Percentiles rank a stretch among this genome's conserved stretches.
Evolutionary conservation across 176 grass and related monocot species (phyloP).

Genomic region (Cymbopogon citratus): DNA sequence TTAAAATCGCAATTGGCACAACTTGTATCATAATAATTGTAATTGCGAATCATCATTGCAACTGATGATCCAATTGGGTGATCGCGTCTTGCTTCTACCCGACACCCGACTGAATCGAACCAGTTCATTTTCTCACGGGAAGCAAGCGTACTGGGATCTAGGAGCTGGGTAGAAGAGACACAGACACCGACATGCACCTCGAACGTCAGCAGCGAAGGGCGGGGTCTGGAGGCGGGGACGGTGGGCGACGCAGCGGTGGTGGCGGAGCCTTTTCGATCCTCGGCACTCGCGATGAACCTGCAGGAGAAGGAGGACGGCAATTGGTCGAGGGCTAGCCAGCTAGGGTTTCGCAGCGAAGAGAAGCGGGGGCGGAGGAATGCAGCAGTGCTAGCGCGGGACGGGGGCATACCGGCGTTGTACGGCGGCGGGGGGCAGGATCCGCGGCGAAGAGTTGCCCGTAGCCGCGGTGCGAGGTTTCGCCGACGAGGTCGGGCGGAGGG

Average conservation of each 20-base stretch:
- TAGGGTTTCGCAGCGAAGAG: constrained; percentile 12
- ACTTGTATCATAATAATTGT: too few relatives aligned
- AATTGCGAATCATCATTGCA: neutral
- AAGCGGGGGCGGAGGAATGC: neutral
- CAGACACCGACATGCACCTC: neutral
- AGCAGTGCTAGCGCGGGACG: neutral
- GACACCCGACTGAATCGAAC: neutral
- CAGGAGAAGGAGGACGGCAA: neutral
- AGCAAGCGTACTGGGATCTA: neutral
- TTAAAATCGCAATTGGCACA: too few relatives aligned
- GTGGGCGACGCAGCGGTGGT: neutral
- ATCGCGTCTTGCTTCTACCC: neutral
- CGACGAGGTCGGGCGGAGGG: neutral
- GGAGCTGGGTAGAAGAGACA: neutral
- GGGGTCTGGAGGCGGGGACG: neutral
- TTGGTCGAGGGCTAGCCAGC: neutral
- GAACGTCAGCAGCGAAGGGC: neutral
- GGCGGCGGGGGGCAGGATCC: neutral
- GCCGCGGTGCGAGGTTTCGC: too few relatives aligned
- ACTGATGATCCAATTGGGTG: neutral
- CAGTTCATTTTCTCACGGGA: neutral
- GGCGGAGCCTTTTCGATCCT: neutral
- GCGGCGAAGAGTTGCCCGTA: too few relatives aligned
- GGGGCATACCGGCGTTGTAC: neutral
- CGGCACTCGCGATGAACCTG: neutral